Base-by-base conservation (phyloP, 441 rosid genomes). In the Erodium trifolium region DNA sequence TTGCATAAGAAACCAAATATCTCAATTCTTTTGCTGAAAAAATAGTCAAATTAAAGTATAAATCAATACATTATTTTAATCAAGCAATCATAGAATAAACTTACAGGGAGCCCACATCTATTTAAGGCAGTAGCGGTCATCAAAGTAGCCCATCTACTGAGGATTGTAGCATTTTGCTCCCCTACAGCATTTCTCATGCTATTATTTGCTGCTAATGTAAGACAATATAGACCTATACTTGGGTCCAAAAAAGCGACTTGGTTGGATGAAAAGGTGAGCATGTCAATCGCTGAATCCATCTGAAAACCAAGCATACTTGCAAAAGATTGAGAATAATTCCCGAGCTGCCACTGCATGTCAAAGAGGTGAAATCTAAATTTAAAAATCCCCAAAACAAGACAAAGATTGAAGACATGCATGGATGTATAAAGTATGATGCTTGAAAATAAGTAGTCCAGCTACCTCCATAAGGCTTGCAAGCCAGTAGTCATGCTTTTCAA, bases 51-150 rank as follows among this genome's bases (percentile, higher is more conserved):
- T 16, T 66, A 13, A 35, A 27, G 67, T 65, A 23, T 34, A 34
- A 34, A 29, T 13, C 12, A 27, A 68, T 60, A 49, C 63, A 68
- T 39, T 39, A 65, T 47, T 70, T 49, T 41, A 35, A 70, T 55
- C 12, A 41, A 39, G 39, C 27, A 71, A 53, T 63, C 65, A 71
- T 53, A 68, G 68, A 72, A 65, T 75, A 45, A 81, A 85, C 95
- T 87, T 88, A 93, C 99, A 76, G 96, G 92, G 70, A 89, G 97
- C 76, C 99, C 99, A 76, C 86, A 78, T 83, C 91, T 89, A 71
- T 78, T 79, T 76, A 87, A 87, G 79, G 99, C 91, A 68, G 90
- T 88, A 78, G 90, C 86, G 69, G 81, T 77, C 89, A 85, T 86
- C 74, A 86, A 78, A 73, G 81, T 82, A 73, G 96, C 99, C 97